phyloP scores from a whole-genome alignment of 768 basidiomycete species.

The Tulasnella sp. region DNA sequence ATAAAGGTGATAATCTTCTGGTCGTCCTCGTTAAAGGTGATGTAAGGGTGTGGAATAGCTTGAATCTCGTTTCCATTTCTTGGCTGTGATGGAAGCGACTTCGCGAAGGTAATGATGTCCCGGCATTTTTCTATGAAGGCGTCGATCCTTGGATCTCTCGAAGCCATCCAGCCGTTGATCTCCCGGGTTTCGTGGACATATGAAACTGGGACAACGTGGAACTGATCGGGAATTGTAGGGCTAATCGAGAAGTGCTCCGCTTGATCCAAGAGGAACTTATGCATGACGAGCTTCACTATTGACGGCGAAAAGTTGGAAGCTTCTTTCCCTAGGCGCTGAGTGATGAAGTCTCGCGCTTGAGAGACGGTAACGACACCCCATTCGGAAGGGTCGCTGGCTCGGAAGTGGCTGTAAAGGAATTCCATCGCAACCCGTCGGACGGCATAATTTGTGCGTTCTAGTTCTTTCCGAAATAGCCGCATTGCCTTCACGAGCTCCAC shows the following conservation, averaged over 20 bases:
- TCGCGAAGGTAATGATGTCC: slow-evolving; percentile 28
- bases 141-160: slow-evolving; percentile 31
- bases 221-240: slow-evolving; percentile 35
- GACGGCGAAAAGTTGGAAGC: slow-evolving; percentile 28
- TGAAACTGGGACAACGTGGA: slow-evolving; percentile 49
- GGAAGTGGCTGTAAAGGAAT: slow-evolving; percentile 35
- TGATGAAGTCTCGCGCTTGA: slow-evolving; percentile 39
- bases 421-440: background rate
- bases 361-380: slow-evolving; percentile 46
- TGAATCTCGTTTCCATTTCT: slow-evolving; percentile 23
- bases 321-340: slow-evolving; percentile 14
- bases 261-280: slow-evolving; percentile 51
- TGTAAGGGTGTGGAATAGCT: slow-evolving; percentile 20
- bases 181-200: slow-evolving; percentile 41
- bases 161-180: slow-evolving; percentile 37
- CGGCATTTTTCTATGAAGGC: slow-evolving; percentile 42
- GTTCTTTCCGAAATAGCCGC: background rate
- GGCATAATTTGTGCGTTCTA: background rate
- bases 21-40: slow-evolving; percentile 42
- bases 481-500: slow-evolving; percentile 11
- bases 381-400: slow-evolving; percentile 33
- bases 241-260: slow-evolving; percentile 43
- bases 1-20: slow-evolving; percentile 47
- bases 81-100: slow-evolving; percentile 26
- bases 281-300: slow-evolving; percentile 40